These are phyloP conservation scores for Lepiota venenata DNA, from an alignment of 768 basidiomycete genomes.

Conservation along the genomic window DNA sequence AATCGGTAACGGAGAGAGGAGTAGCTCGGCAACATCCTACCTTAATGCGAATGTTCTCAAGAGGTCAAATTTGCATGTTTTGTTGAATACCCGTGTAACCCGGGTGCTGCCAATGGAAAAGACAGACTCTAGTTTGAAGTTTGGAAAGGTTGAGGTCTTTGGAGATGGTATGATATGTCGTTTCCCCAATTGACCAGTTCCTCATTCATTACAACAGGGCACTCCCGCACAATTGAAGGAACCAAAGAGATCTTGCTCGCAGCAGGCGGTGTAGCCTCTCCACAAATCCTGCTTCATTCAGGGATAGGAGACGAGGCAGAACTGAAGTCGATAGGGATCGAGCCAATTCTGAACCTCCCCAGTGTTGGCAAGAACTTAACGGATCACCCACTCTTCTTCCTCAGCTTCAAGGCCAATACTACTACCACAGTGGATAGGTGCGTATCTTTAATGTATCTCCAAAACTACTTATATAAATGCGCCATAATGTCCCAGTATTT, in stretches of 20 bases:
- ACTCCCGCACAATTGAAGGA: neutral
- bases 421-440: constrained; percentile 9
- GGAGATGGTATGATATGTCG: neutral
- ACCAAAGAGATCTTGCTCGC: constrained; percentile 15
- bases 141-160: neutral
- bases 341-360: constrained; percentile 23
- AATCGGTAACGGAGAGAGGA: constrained; percentile 23
- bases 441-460: neutral
- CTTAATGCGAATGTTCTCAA: constrained; percentile 19
- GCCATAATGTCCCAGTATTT: neutral
- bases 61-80: constrained; percentile 27
- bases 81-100: constrained; percentile 26
- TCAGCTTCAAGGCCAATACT: constrained; percentile 14
- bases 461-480: neutral
- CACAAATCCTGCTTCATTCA: constrained; percentile 15
- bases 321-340: constrained; percentile 17
- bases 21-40: constrained; percentile 29
- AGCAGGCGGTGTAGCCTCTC: constrained; percentile 13
- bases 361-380: constrained; percentile 26
- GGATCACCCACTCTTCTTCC: constrained; percentile 20
- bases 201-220: neutral
- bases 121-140: neutral
- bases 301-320: constrained; percentile 16
- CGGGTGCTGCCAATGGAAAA: constrained; percentile 13
- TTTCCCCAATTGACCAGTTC: neutral